Evolutionary conservation across 2,329 filamentous ascomycete species (phyloP).

Genomic region (Cladosporium sphaerospermum): DNA sequence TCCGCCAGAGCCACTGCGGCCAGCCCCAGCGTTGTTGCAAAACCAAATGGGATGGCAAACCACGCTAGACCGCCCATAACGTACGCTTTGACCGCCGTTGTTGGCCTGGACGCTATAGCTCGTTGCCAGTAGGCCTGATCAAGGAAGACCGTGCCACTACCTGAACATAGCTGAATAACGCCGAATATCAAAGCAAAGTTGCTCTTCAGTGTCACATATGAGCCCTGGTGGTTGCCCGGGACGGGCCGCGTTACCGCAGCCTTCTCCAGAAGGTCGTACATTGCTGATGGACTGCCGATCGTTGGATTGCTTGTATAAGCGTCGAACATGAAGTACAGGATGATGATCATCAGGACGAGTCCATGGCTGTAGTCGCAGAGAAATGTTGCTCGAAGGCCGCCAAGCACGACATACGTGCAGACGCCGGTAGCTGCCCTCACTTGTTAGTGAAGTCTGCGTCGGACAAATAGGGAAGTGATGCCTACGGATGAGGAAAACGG

Average conservation of each 20-base stretch:
- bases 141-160: slow-evolving; percentile 31
- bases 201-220: slow-evolving; percentile 34
- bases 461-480: not conserved
- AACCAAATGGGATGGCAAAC: slow-evolving; percentile 44
- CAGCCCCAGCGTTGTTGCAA: slow-evolving; percentile 43
- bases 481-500: slow-evolving; percentile 37
- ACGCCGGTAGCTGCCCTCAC: slow-evolving; percentile 27
- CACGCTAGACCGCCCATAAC: slow-evolving; percentile 42
- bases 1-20: slow-evolving; percentile 39
- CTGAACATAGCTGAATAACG: slow-evolving; percentile 37
- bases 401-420: slow-evolving; percentile 32
- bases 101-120: slow-evolving; percentile 36
- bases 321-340: slow-evolving; percentile 41
- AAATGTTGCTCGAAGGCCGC: slow-evolving; percentile 39
- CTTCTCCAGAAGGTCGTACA: slow-evolving; percentile 37
- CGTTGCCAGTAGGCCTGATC: slow-evolving; percentile 45
- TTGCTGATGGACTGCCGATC: slow-evolving; percentile 34
- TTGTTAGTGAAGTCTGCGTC: not conserved
- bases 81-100: slow-evolving; percentile 33
- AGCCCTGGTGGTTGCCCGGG: slow-evolving; percentile 34
- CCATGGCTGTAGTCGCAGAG: slow-evolving; percentile 37
- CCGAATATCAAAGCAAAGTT: slow-evolving; percentile 34
- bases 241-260: slow-evolving; percentile 34
- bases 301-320: slow-evolving; percentile 35
- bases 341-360: slow-evolving; percentile 38